Conservation (phyloP, 768 basidiomycete genomes). For the Hebeloma cylindrosporum region DNA sequence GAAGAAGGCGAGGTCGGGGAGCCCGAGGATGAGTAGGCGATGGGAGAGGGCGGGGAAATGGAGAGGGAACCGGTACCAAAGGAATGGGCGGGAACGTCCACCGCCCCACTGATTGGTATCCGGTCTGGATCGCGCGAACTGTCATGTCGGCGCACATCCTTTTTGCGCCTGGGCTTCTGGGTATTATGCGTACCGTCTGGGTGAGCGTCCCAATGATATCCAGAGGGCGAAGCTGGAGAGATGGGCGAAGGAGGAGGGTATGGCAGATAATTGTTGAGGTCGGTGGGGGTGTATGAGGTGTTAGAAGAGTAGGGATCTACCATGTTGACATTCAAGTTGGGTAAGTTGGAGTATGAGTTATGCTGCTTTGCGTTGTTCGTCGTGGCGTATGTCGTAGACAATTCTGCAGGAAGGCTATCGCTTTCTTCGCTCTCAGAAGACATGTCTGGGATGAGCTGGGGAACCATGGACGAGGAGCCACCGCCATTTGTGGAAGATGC, state of each 20-base stretch:
- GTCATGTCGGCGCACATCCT: constrained; percentile 35
- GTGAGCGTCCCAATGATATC: constrained; percentile 11
- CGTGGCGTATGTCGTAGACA: neutral
- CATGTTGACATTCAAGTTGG: neutral
- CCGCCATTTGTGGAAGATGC: constrained; percentile 15
- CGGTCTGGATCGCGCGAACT: constrained; percentile 36
- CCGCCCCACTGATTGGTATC: constrained; percentile 32
- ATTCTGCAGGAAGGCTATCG: constrained; percentile 40
- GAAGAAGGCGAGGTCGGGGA: constrained; percentile 5
- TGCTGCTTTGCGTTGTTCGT: too few species aligned
- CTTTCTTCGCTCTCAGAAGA: constrained; percentile 67
- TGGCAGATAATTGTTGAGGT: neutral
- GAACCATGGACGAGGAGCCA: constrained; percentile 26
- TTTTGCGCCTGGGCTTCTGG: constrained; percentile 25
- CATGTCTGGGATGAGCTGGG: constrained; percentile 60
- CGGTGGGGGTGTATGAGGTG: constrained; percentile 6
- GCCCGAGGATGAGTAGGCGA: constrained; percentile 3
- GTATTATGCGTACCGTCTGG: constrained; percentile 13
- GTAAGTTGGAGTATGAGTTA: neutral
- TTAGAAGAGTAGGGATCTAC: constrained; percentile 10
- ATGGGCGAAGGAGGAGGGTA: constrained; percentile 2
- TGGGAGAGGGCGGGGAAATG: constrained; percentile 6
- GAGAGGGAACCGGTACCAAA: constrained; percentile 15
- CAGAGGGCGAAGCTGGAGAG: constrained; percentile 6
- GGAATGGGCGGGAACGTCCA: constrained; percentile 9